Evolutionary conservation across 768 basidiomycete species (phyloP).

Genomic region (Macrolepiota fuliginosa): DNA sequence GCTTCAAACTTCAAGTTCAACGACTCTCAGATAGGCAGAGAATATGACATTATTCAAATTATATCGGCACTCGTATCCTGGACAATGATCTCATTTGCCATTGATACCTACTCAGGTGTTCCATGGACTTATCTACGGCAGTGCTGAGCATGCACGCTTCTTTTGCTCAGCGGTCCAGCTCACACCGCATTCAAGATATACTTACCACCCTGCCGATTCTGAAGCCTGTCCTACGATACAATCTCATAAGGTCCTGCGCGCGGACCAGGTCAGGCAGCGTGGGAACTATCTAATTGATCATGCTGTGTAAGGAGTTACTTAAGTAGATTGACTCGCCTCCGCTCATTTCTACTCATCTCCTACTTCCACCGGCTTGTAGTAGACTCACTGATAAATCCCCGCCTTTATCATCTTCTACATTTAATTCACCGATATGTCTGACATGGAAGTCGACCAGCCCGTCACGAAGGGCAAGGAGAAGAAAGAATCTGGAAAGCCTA

Average conservation of each 20-base stretch:
- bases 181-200: too few species aligned
- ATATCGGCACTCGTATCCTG: too few species aligned
- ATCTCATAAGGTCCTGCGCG: neutral
- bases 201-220: too few species aligned
- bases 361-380: neutral
- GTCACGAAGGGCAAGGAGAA: slow-evolving; percentile 50
- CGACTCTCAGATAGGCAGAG: too few species aligned
- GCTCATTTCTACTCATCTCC: neutral
- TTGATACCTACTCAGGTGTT: too few species aligned
- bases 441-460: slow-evolving; percentile 63
- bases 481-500: slow-evolving; percentile 66
- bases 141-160: too few species aligned
- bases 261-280: neutral
- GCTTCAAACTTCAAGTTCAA: too few species aligned
- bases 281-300: neutral
- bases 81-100: too few species aligned
- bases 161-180: too few species aligned
- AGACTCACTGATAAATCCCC: neutral
- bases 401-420: neutral
- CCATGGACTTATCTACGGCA: too few species aligned
- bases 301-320: neutral
- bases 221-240: neutral
- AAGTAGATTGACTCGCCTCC: neutral
- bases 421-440: slow-evolving; percentile 3
- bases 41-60: too few species aligned